Conservation (phyloP, 495 filamentous ascomycete species). For the Penicillium psychrofluorescens region DNA sequence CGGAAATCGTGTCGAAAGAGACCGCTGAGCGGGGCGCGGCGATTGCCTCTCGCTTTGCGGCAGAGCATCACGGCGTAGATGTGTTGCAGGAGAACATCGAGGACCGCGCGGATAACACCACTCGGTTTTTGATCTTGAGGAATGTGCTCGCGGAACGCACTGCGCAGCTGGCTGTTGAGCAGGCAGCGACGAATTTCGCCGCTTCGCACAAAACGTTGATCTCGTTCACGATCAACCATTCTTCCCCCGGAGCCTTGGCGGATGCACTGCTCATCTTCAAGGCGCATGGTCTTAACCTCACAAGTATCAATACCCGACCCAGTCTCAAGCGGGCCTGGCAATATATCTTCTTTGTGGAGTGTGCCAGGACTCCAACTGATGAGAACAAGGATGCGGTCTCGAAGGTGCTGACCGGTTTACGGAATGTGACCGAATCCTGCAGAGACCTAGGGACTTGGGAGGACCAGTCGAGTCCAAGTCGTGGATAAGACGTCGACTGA, state of each 20-base stretch:
- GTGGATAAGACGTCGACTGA: background rate
- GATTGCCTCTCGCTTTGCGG: slow-evolving; percentile 68
- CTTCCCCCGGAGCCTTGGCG: slow-evolving; percentile 71
- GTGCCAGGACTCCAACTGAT: slow-evolving; percentile 45
- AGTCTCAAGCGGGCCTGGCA: slow-evolving; percentile 71
- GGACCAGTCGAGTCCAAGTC: slow-evolving; percentile 20
- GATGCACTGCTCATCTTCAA: slow-evolving; percentile 75
- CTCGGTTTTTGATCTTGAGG: slow-evolving; percentile 74
- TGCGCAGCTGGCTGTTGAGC: slow-evolving; percentile 12
- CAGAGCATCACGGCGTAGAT: slow-evolving; percentile 55
- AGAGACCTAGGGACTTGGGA: slow-evolving; percentile 37
- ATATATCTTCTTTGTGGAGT: slow-evolving; percentile 94
- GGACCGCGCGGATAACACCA: slow-evolving; percentile 77
- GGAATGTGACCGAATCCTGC: slow-evolving; percentile 27
- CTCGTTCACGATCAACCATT: slow-evolving; percentile 74
- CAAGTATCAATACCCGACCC: slow-evolving; percentile 82
- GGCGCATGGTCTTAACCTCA: slow-evolving; percentile 65
- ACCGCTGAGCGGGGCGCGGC: slow-evolving; percentile 56
- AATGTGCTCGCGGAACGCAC: slow-evolving; percentile 30
- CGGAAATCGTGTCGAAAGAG: slow-evolving; percentile 63
- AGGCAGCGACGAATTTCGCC: slow-evolving; percentile 7
- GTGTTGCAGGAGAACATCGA: slow-evolving; percentile 71
- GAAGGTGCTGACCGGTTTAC: slow-evolving; percentile 19
- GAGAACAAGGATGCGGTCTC: slow-evolving; percentile 21
- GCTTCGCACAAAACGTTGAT: slow-evolving; percentile 61